phyloP scores from a whole-genome alignment of 768 basidiomycete genomes.

The Suillus ampliporus region DNA sequence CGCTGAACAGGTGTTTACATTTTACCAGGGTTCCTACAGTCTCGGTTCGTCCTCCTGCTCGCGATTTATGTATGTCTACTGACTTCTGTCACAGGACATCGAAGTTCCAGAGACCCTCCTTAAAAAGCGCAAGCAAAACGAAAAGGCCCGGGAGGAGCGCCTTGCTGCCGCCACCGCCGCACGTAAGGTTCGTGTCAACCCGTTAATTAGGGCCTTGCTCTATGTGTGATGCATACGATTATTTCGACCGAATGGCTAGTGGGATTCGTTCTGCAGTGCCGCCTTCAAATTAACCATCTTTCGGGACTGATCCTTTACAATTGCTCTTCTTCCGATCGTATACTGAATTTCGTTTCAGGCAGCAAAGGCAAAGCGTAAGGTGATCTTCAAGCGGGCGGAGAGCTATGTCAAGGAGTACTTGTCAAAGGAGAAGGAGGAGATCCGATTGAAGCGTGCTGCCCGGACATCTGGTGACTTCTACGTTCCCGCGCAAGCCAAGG shows the following conservation, averaged over 20 bases:
- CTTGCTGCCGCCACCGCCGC: conserved; percentile 82
- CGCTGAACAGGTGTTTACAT: conserved; percentile 7
- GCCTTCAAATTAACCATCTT: conserved; percentile 88
- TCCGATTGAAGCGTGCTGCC: conserved; percentile 92
- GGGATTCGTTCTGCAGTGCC: conserved; percentile 58
- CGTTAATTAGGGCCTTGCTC: conserved; percentile 19
- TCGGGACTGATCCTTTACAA: conserved; percentile 61
- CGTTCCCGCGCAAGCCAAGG: conserved; percentile 94
- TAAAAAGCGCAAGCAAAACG: conserved; percentile 98
- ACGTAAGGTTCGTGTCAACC: conserved; percentile 73
- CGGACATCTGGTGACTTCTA: conserved; percentile 95
- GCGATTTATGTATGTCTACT: conserved; percentile 17
- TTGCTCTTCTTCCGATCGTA: not conserved
- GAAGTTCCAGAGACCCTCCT: conserved; percentile 99
- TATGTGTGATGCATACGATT: conserved; percentile 83
- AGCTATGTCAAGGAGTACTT: conserved; percentile 97
- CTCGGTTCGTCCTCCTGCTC: conserved; percentile 42
- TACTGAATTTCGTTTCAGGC: conserved; percentile 54
- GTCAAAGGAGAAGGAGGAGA: conserved; percentile 91
- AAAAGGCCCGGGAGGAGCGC: conserved; percentile 95
- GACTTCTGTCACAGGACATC: conserved; percentile 61
- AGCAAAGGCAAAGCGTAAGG: conserved; percentile 89
- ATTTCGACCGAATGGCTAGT: conserved; percentile 81
- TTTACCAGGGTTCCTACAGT: conserved; percentile 49
- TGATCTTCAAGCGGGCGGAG: conserved; percentile 99